Evolutionary conservation across 768 basidiomycete species (phyloP), one percentile per base, ranked within the genome.

Genomic region (Rhodotorula paludigena): DNA sequence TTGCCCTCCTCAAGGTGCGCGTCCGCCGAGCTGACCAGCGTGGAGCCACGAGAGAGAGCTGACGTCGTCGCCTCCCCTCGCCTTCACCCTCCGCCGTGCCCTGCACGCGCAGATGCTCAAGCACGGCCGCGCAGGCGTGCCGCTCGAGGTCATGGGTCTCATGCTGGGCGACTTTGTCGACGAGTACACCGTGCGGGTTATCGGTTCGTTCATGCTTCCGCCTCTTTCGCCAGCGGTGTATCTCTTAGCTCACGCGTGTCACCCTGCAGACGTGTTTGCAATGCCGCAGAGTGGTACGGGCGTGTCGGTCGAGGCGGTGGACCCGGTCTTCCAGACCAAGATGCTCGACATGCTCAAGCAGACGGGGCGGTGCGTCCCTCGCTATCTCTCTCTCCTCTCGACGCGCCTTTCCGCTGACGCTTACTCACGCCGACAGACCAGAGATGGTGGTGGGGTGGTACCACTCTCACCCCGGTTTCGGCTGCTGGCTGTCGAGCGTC

Each of bases 381-480:
- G 14, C 23, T 55, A 64, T 68, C 45, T n/a, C 45, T n/a, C 45
- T 57, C 35, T 57, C 55, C 51, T 70, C 60, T 71, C 73, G 39
- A 38, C 21, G 25, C 4, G 8, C 4, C 9, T 30, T 23, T 11
- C 7, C 21, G 59, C 61, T 61, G 73, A 52, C 56, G 48, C 41
- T 63, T 28, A 53, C 72, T 56, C 59, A 55, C 23, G 33, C 21
- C 28, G 28, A 87, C 63, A 81, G 93, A 74, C 90, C 94, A 39
- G 96, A 98, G 82, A 90, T 88, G 86, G 96, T 98, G 10, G 96
- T 99, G 2, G 96, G 96, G 7, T 99, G 96, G 96, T 99, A 99
- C 77, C 96, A 99, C 80, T 98, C 96, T 45, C 96, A 99, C 82
- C 96, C 96, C 62, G 96, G 96, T 44, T 99, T 98, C 79, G 96